phyloP scores from a whole-genome alignment of 73 alveolate species.

The Paramecium biaurelia region DNA sequence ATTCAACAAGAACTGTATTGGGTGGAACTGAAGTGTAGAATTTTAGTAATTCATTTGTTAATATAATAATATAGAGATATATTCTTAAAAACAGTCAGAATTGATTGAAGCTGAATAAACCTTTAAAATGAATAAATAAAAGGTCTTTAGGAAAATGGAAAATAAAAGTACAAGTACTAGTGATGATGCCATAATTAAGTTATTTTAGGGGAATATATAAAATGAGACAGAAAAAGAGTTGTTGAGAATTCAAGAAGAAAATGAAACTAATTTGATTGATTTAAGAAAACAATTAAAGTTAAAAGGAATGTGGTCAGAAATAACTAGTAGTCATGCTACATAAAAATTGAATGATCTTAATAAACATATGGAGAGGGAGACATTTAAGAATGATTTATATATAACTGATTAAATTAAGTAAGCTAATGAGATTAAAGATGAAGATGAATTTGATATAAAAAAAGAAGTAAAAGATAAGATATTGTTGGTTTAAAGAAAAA shows the following conservation, averaged over 20 bases:
- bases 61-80: not conserved
- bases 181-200: constrained; percentile 14
- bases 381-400: constrained; percentile 5
- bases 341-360: not conserved
- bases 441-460: not conserved
- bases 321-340: not conserved
- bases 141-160: not conserved
- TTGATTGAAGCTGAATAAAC: not conserved
- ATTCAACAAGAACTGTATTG: not conserved
- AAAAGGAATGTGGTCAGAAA: constrained; percentile 36
- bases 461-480: constrained; percentile 39
- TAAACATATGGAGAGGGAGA: constrained; percentile 22
- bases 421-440: not conserved
- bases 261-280: constrained; percentile 1
- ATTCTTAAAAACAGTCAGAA: not conserved
- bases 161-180: constrained; percentile 27
- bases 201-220: not conserved
- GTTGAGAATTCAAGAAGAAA: not conserved
- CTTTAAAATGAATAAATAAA: not conserved
- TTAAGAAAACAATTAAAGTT: not conserved
- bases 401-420: not conserved
- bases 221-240: constrained; percentile 20
- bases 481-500: not conserved
- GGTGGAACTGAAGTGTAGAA: constrained; percentile 35
- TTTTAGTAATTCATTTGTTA: not conserved